phyloP scores from a whole-genome alignment of 208 protist species.

The Endotrypanum monterogeii region DNA sequence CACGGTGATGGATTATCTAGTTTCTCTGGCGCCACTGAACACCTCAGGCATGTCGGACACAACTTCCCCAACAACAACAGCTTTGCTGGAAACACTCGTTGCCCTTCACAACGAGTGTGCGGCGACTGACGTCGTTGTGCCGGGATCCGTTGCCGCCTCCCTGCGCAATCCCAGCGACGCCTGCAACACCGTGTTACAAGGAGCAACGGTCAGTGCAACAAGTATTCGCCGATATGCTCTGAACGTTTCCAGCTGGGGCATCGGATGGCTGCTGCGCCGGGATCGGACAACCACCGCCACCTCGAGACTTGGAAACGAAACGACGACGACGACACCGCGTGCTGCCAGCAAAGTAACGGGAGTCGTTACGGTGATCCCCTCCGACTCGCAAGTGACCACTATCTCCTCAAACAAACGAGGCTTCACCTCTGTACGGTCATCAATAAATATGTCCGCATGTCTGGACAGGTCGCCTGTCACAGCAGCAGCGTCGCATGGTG shows the following conservation, averaged over 20 bases:
- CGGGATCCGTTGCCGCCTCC: slow-evolving; percentile 31
- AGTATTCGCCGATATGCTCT: background rate
- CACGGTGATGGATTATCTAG: slow-evolving; percentile 23
- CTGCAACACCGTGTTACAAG: slow-evolving; percentile 8
- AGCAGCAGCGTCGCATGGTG: background rate
- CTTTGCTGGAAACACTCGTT: slow-evolving; percentile 15
- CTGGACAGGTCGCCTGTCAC: background rate
- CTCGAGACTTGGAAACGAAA: background rate
- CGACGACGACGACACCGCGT: background rate
- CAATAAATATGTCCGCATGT: background rate
- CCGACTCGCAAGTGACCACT: background rate
- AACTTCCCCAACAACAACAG: background rate
- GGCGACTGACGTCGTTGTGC: slow-evolving; percentile 18
- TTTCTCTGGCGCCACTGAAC: slow-evolving; percentile 17
- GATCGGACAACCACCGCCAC: background rate
- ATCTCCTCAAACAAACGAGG: background rate
- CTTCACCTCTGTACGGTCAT: background rate
- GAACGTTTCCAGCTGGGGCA: slow-evolving; percentile 11
- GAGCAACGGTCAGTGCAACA: background rate
- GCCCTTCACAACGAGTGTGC: slow-evolving; percentile 14
- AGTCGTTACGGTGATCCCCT: background rate
- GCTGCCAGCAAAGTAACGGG: background rate
- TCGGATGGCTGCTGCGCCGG: slow-evolving; percentile 28
- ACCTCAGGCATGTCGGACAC: slow-evolving; percentile 3
- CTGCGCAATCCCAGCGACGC: slow-evolving; percentile 13